Base-by-base conservation (phyloP, 768 basidiomycete genomes). In the Chiua virens region DNA sequence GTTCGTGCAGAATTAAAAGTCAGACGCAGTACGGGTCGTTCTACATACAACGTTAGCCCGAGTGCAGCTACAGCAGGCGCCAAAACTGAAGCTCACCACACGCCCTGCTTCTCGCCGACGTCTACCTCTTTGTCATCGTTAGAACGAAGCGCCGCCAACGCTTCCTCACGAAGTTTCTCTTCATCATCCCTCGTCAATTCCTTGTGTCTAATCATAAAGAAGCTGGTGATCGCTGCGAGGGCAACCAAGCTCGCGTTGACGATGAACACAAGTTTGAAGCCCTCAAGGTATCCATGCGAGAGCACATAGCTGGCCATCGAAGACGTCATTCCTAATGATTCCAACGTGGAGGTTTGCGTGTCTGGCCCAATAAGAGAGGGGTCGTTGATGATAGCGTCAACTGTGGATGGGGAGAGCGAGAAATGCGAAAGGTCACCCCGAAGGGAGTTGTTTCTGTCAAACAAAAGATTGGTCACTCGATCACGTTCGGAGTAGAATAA, bases 131-230 rank as follows among this genome's bases (percentile, higher is more conserved):
- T 27, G 10, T 8, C 38, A 0, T n/a, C 21, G 18, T 23, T 9
- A 30, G 30, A 3, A 20, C 27, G 21, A 36, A 60, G 50, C 11
- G 44, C 42, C 9, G 43, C 40, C 51, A 62, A 65, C 14, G 74
- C 76, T 45, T 73, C 66, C 32, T 74, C 73, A 52, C 72, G 73
- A n/a, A 81, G 67, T 48, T 67, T 60, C 17, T 74, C 76, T 30
- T 85, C 83, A 59, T 86, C 86, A 2, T 65, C 76, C 34, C 84
- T 68, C 30, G 75, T 79, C 35, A 87, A 68, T 23, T 85, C 78
- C 50, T 80, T 77, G 55, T 83, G 80, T 51, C 79, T 79, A 58
- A 86, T 83, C 74, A 87, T 78, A 40, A 80, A 54, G 13, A 84
- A 61, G 51, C 80, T 79, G 17, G 80, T 68, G 23, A 84, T 59